Evolutionary conservation across 2,329 filamentous ascomycete genomes (phyloP), one percentile per base, ranked within the genome.

Genomic region (Phyllosticta citribraziliensis): DNA sequence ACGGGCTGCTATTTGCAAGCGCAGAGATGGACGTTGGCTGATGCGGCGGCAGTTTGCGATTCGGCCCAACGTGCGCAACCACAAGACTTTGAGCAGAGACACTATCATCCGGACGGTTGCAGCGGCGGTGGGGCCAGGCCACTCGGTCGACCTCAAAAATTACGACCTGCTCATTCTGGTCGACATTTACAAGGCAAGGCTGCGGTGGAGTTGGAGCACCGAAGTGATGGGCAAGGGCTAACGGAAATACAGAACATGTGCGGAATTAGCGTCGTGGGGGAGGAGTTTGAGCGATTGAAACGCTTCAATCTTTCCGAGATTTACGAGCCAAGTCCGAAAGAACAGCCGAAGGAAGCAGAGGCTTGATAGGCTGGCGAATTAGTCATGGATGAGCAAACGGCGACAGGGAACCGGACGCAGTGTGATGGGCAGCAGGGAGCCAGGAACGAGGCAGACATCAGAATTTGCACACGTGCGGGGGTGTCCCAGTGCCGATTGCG

Each of bases 151-250:
- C 67, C 81, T 95, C n/a, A 83, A 80, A 55, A 82, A 80, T n/a
- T 88, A 89, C 35, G 88, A 93, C 74, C 84, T 89, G 70, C 83
- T 92, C 33, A 87, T 94, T 66, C 75, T 93, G 64, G 84, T 94
- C 61, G 89, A 94, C 68, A 82, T 94, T 61, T 93, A 88, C 72
- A 85, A 91, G 82, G 89, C 89, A 80, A 66, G 79, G 22, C 22
- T 22, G n/a, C n/a, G n/a, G n/a, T n/a, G n/a, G n/a, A n/a, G n/a
- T n/a, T n/a, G n/a, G n/a, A 22, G 22, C 22, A 22, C 22, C 3
- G 3, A 22, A 22, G 22, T 22, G 22, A 22, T 22, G 22, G 22
- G 22, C 22, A 22, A 22, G 10, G 22, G 33, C 57, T 60, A 52
- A 57, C 62, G 47, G 40, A 47, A n/a, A 40, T 40, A 56, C 66